Base-by-base conservation (phyloP, 345 rosid species). In the Rhodamnia argentea region DNA sequence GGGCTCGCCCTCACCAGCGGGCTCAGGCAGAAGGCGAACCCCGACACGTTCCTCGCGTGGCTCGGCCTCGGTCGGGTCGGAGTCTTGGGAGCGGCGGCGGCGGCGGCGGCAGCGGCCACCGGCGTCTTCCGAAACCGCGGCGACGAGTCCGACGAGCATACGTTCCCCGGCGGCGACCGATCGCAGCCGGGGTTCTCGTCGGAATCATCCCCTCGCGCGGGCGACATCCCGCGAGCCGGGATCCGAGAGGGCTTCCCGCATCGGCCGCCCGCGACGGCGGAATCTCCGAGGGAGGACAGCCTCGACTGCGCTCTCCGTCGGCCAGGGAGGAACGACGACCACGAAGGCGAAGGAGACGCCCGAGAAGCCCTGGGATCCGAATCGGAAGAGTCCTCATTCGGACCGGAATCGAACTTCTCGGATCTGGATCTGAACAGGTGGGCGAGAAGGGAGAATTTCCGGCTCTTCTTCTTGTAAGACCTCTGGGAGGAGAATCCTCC, bases 1-100 rank as follows among this genome's bases (percentile, higher is more conserved):
- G 99, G 99, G 87, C 98, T 98, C 54, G 96, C 92, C 89, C 99
- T 92, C 82, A 96, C 96, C 27, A 98, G 89, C 51, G 99, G 99
- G 86, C 98, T 96, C 90, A 98, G 86, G 88, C 99, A 98, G 89
- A 98, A 86, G 22, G 84, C 85, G 32, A 86, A 44, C 27, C 87
- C 58, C 10, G 87, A n/a, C n/a, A 52, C 32, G 75, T 75, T 83
- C 53, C 22, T 42, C 27, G 52, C 14, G 76, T 50, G 59, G 50
- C 84, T 56, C 29, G 85, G 27, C 55, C 82, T 64, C 58, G 54
- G 32, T 22, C 82, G 86, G 23, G 55, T 82, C n/a, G 53, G 76
- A 14, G 74, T 20, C 18, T 51, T 82, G 56, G 84, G 84, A 50
- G 82, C 86, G 3, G 96, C 88, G 27, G 91, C 83, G 87, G 86